Evolutionary conservation across 805 yeast genomes (phyloP).

Genomic region (Ogataea zsoltii): DNA sequence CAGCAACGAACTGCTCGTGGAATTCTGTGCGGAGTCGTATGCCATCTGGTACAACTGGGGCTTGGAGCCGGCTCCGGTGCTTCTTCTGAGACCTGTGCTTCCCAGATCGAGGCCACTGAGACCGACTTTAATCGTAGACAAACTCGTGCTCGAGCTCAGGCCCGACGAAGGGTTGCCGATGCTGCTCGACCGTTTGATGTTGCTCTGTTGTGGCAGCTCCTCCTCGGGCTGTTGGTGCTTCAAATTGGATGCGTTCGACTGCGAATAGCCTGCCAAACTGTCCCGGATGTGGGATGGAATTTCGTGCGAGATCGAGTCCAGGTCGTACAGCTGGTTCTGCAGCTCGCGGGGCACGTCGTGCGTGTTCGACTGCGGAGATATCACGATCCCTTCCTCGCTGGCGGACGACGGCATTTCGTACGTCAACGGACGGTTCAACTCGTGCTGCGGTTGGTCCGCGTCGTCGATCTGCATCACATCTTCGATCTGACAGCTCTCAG

Average conservation of each 20-base stretch:
- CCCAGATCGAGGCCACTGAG: constrained; percentile 33
- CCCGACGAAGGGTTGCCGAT: constrained; percentile 20
- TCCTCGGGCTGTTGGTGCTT: constrained; percentile 7
- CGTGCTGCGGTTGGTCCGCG: not conserved
- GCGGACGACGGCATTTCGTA: not conserved
- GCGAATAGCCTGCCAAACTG: not conserved
- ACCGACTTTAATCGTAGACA: constrained; percentile 34
- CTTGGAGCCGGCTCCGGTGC: constrained; percentile 32
- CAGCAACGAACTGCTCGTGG: constrained; percentile 5
- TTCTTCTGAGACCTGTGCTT: constrained; percentile 29
- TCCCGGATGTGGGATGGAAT: constrained; percentile 12
- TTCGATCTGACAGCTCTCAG: constrained; percentile 41
- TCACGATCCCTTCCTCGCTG: constrained; percentile 1
- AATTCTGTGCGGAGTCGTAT: constrained; percentile 7
- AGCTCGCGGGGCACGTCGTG: constrained; percentile 7
- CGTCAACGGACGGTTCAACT: not conserved
- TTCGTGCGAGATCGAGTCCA: constrained; percentile 8
- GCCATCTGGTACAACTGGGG: constrained; percentile 31
- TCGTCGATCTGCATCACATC: constrained; percentile 30
- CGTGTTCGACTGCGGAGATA: not conserved
- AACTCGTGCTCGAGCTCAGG: constrained; percentile 11
- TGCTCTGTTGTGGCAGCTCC: constrained; percentile 3
- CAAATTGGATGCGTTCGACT: not conserved
- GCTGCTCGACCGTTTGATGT: constrained; percentile 19
- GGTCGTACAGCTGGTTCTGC: constrained; percentile 3